Evolutionary conservation across 257 asterid species (phyloP), one percentile per base, ranked within the genome.

Genomic region (Ophiorrhiza pumila): DNA sequence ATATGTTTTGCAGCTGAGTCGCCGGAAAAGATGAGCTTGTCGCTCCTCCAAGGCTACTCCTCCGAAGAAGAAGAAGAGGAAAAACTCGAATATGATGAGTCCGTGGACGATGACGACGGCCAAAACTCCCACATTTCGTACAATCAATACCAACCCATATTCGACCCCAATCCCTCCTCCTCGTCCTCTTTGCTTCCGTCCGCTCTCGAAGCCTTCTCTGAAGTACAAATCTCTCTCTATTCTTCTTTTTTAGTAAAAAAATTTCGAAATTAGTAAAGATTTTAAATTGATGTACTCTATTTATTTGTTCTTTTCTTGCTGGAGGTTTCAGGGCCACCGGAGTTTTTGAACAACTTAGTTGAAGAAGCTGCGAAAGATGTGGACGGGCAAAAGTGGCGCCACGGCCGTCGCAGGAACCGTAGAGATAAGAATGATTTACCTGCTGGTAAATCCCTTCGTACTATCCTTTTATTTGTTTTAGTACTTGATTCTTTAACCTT

Each of bases 251-350:
- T 3, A 22, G 14, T 29, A 15, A 20, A 2, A 12, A 12, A 23
- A 39, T 41, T n/a, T 64, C 25, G 60, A 23, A n/a, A 0, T 39
- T 9, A 41, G 34, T 25, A n/a, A 60, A 31, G 1, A 43, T 60
- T n/a, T 60, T 29, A n/a, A 63, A 53, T 53, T 53, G 60, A 53
- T 39, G 9, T 74, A 20, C 13, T 1, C 9, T 52, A 31, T 41
- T 22, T 15, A 57, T 41, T 35, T 60, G 62, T 23, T 32, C 37
- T 57, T n/a, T 32, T 41, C 17, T 39, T 52, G 52, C 71, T 78
- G 81, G 62, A 94, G 99, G 82, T 94, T 86, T 79, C 88, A 45
- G 96, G 90, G 67, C 99, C 99, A 35, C 99, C 99, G 76, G 85
- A 90, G 85, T 94, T 94, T 73, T 84, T 94, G 84, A 91, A 94